These are phyloP conservation scores for Hypericum perforatum DNA, from an alignment of 345 rosid species.

Conservation along the genomic window DNA sequence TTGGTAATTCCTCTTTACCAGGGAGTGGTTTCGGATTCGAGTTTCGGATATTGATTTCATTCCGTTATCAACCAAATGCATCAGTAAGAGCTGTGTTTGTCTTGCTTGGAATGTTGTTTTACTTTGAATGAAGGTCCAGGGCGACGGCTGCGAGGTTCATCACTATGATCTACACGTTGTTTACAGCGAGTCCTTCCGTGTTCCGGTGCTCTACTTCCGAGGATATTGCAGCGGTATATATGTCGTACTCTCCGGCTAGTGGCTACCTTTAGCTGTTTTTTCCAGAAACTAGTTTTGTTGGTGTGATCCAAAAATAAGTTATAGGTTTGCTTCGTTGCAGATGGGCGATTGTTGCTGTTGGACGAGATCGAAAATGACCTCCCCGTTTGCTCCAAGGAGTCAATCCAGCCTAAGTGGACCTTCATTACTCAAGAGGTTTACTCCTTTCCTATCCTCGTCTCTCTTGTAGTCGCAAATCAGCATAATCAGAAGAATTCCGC, in stretches of 20 bases:
- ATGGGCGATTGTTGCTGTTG: slow-evolving; percentile 49
- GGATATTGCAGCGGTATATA: slow-evolving; percentile 52
- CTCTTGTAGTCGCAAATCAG: background rate
- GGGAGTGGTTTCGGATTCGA: background rate
- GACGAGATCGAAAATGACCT: slow-evolving; percentile 53
- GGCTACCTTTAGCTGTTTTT: background rate
- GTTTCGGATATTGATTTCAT: background rate
- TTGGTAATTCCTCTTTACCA: slow-evolving; percentile 31
- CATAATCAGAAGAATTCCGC: background rate
- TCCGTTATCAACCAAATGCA: background rate
- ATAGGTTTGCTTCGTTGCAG: slow-evolving; percentile 13
- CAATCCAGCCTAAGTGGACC: slow-evolving; percentile 67
- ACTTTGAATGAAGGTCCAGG: slow-evolving; percentile 31
- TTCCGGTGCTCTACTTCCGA: slow-evolving; percentile 76
- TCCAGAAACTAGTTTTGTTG: background rate
- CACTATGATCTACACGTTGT: slow-evolving; percentile 69
- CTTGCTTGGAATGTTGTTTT: slow-evolving; percentile 5
- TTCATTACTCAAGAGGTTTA: slow-evolving; percentile 76
- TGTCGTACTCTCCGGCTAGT: background rate
- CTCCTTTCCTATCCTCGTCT: background rate
- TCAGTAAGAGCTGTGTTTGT: background rate
- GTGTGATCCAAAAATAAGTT: background rate
- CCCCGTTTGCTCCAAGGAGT: slow-evolving; percentile 8
- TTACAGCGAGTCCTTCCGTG: slow-evolving; percentile 56
- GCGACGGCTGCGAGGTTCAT: slow-evolving; percentile 31